Percentiles rank a stretch among this genome's conserved stretches.
Evolutionary conservation across 345 rosid genomes (phyloP).

Genomic region (Acer negundo): DNA sequence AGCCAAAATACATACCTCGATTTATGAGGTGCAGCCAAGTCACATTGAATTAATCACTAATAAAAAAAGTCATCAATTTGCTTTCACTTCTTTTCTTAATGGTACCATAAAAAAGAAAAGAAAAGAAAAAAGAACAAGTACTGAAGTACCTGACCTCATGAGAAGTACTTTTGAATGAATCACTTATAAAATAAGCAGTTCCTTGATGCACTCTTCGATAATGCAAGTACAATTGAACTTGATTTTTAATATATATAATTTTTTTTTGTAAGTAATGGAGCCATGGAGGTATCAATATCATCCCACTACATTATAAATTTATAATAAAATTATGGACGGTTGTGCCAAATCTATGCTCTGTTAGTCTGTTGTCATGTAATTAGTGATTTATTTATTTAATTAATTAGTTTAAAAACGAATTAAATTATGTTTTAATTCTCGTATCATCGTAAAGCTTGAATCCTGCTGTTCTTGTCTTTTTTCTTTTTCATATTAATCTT

Average conservation of each 20-base stretch:
- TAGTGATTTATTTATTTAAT: too few species aligned
- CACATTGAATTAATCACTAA: neutral
- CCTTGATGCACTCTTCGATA: constrained; percentile 7
- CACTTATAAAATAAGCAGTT: neutral
- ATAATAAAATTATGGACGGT: neutral
- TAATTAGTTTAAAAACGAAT: neutral
- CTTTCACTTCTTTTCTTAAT: neutral
- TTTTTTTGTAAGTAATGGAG: neutral
- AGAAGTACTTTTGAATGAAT: neutral
- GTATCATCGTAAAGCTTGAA: neutral
- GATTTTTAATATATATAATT: constrained; percentile 1
- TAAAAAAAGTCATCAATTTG: neutral
- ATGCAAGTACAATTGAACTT: constrained; percentile 33
- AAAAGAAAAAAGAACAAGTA: too few species aligned
- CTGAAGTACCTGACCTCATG: neutral
- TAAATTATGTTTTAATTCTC: neutral
- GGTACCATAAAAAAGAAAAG: neutral
- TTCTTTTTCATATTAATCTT: neutral
- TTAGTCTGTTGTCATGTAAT: too few species aligned
- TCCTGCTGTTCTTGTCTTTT: neutral
- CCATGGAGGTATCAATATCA: neutral
- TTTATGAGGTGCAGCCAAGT: neutral
- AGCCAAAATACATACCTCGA: too few species aligned
- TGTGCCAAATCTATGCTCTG: neutral
- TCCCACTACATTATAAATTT: neutral